phyloP scores from a whole-genome alignment of 140 eudicot genomes.

The Ambrosia hybrid region DNA sequence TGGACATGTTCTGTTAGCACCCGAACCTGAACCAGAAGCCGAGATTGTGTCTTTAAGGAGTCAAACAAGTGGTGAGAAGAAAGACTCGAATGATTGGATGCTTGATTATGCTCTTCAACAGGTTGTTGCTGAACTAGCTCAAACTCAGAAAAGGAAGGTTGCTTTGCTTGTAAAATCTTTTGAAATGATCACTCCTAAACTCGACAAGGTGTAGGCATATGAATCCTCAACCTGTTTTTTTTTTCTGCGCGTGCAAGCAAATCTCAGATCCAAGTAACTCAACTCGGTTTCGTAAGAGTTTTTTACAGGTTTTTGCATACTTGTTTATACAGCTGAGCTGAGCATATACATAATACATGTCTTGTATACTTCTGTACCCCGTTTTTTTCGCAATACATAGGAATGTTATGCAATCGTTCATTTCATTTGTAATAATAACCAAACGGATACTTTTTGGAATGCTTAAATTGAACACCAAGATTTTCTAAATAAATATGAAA shows the following conservation, averaged over 20 bases:
- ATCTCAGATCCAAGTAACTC: neutral
- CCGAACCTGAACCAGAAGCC: constrained; percentile 39
- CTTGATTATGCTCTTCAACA: constrained; percentile 84
- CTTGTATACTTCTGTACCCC: neutral
- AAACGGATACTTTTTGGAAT: neutral
- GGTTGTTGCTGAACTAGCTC: constrained; percentile 77
- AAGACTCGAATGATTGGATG: constrained; percentile 81
- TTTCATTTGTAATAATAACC: no score
- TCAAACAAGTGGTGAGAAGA: constrained; percentile 49
- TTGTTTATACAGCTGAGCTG: neutral
- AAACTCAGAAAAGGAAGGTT: constrained; percentile 73
- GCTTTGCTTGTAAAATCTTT: constrained; percentile 78
- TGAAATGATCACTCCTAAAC: constrained; percentile 64
- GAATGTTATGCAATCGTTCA: neutral
- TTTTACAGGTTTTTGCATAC: neutral
- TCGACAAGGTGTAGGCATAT: neutral
- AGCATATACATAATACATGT: neutral
- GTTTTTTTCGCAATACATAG: neutral
- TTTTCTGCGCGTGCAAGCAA: neutral
- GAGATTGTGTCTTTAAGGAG: constrained; percentile 60
- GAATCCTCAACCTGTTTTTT: neutral
- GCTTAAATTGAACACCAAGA: no score
- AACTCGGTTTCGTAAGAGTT: neutral
- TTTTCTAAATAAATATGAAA: neutral
- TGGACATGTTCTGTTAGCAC: constrained; percentile 34